phyloP scores from a whole-genome alignment of 2,329 filamentous ascomycete genomes.

The Colletotrichum trifolii region DNA sequence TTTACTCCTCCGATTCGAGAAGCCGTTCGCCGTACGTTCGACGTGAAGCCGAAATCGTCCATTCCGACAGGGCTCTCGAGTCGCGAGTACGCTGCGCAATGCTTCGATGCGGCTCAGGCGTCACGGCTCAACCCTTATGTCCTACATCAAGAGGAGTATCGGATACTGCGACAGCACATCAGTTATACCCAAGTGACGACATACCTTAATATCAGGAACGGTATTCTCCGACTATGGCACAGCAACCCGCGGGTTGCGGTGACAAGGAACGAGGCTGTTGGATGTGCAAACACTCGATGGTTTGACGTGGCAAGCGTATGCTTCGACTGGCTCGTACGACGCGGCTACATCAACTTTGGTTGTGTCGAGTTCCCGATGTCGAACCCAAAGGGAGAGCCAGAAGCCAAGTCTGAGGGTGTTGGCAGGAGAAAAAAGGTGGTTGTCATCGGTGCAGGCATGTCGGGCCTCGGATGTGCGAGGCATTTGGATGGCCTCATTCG shows the following conservation, averaged over 20 bases:
- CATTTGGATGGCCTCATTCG: slow-evolving; percentile 88
- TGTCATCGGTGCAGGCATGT: slow-evolving; percentile 93
- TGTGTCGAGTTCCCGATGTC: slow-evolving; percentile 77
- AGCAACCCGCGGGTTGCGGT: slow-evolving; percentile 86
- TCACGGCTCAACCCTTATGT: slow-evolving; percentile 91
- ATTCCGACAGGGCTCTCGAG: slow-evolving; percentile 81
- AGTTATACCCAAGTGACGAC: slow-evolving; percentile 91
- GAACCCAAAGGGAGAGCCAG: slow-evolving; percentile 46
- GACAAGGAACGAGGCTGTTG: slow-evolving; percentile 85
- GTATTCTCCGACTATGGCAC: slow-evolving; percentile 90
- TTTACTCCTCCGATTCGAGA: slow-evolving; percentile 36
- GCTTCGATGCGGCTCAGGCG: slow-evolving; percentile 87
- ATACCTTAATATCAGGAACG: slow-evolving; percentile 96
- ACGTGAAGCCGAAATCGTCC: slow-evolving; percentile 81
- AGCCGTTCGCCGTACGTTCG: slow-evolving; percentile 56
- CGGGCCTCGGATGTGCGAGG: slow-evolving; percentile 89
- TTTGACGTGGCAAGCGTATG: slow-evolving; percentile 89
- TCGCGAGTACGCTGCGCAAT: slow-evolving; percentile 89
- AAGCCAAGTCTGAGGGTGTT: slow-evolving; percentile 52
- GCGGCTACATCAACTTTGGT: slow-evolving; percentile 96
- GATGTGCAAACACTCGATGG: slow-evolving; percentile 89
- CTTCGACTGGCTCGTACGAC: slow-evolving; percentile 90
- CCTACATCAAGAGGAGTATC: slow-evolving; percentile 86
- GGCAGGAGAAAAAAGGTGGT: slow-evolving; percentile 73
- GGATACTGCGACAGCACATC: slow-evolving; percentile 81